Base-by-base conservation (phyloP, 2,329 filamentous ascomycete genomes). In the Aspergillus ochraceoroseus region DNA sequence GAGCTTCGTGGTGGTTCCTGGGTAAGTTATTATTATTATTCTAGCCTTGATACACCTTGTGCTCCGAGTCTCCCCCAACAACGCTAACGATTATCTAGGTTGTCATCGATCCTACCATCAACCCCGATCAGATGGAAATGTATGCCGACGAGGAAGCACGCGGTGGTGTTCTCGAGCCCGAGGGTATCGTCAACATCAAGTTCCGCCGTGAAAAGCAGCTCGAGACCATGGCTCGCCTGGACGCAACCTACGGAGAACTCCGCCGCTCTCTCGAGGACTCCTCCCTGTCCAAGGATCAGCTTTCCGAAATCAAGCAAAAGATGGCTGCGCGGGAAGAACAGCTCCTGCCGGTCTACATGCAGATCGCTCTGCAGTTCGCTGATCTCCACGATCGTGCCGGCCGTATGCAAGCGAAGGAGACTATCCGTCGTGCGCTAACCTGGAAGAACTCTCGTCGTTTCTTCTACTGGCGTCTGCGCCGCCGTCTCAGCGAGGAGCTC, bases 391-490 rank as follows among this genome's bases (percentile, higher is more conserved):
- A 98, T 68, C 89, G 92, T 32, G 83, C 92, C 29, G 92, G 89
- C 44, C 87, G 92, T 70, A 98, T 98, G 92, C 80, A 95, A 73
- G 92, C 92, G 67, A 98, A 98, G 82, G 85, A 88, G 48, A 83
- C 85, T 42, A 95, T 98, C 58, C 87, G 92, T 49, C 79, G 85
- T 56, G 72, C 81, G 8, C 76, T 98, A 27, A 78, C 83, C 59
- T 96, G 90, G 92, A 75, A 79, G 64, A 85, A 95, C 56, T 83
- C 90, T 7, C 83, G 92, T 52, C 84, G 90, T 62, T 96, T 92
- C 86, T 96, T 98, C 77, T 98, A 96, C 84, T 98, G 94, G 92
- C 90, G 92, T 69, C 83, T 95, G 48, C 89, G 94, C 68, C 85
- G 92, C 64, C 82, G 92, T 70, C 77, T 98, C 63, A 96, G 94